Evolutionary conservation across 1,284 basidiomycete species (phyloP).

Genomic region (Exsudoporus floridanus): DNA sequence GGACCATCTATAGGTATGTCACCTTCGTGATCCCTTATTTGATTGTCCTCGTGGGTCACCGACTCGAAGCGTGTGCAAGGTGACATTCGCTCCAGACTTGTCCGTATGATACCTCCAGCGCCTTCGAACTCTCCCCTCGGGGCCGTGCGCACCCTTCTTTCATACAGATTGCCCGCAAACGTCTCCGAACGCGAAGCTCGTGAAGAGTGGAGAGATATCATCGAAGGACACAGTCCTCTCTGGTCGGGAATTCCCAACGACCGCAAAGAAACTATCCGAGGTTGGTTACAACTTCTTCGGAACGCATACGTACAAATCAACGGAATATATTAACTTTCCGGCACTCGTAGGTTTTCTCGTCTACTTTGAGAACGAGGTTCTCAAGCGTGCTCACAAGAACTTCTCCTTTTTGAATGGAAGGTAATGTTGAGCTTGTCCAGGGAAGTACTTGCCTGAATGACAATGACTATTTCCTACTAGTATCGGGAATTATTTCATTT

Average conservation of each 20-base stretch:
- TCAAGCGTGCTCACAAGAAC: slow-evolving; percentile 86
- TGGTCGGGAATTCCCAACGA: slow-evolving; percentile 92
- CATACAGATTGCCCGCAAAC: slow-evolving; percentile 75
- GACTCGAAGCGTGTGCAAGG: slow-evolving; percentile 43
- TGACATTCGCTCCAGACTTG: slow-evolving; percentile 79
- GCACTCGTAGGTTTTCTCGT: slow-evolving; percentile 74
- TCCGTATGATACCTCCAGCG: slow-evolving; percentile 74
- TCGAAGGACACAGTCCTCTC: slow-evolving; percentile 82
- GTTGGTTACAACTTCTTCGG: slow-evolving; percentile 38
- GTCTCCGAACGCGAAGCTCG: slow-evolving; percentile 75
- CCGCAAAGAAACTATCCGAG: slow-evolving; percentile 87
- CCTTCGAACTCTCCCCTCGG: slow-evolving; percentile 58
- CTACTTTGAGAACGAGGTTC: slow-evolving; percentile 84
- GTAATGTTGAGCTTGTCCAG: slow-evolving; percentile 37
- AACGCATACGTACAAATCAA: neutral
- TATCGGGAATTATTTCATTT: slow-evolving; percentile 87
- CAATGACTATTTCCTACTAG: slow-evolving; percentile 42
- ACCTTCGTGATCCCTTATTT: neutral
- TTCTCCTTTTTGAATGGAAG: slow-evolving; percentile 89
- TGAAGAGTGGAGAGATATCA: slow-evolving; percentile 88
- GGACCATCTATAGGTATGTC: slow-evolving; percentile 74
- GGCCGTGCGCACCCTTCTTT: slow-evolving; percentile 74
- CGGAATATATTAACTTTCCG: neutral
- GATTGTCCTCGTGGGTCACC: slow-evolving; percentile 8
- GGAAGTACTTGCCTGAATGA: slow-evolving; percentile 8